Percentiles rank a stretch among this genome's conserved stretches.
phyloP scores from a whole-genome alignment of 2,329 filamentous ascomycete genomes.

The Aspergillus piperis region DNA sequence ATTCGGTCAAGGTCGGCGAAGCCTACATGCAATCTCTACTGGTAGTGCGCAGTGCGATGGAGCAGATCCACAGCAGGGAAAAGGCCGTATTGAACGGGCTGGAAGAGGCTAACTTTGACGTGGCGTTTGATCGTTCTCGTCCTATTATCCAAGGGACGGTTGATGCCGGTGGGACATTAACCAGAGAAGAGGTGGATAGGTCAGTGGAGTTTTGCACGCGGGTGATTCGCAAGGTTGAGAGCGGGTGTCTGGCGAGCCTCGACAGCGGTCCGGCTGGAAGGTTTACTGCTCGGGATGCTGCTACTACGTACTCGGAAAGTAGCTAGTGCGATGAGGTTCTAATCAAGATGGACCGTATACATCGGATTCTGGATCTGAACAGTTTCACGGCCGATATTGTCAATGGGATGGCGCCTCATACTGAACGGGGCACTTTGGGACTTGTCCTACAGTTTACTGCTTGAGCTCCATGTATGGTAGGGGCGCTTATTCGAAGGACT shows the following conservation, averaged over 20 bases:
- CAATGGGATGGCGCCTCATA: background rate
- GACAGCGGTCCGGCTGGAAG: background rate
- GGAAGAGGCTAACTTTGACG: background rate
- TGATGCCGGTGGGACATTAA: background rate
- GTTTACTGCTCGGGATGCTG: background rate
- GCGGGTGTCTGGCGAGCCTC: background rate
- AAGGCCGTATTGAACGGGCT: slow-evolving; percentile 5
- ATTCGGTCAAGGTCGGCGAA: slow-evolving; percentile 48
- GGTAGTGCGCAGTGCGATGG: slow-evolving; percentile 25
- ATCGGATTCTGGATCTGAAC: background rate
- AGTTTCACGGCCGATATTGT: background rate
- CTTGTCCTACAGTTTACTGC: background rate
- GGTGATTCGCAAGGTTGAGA: background rate
- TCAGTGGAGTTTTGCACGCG: background rate
- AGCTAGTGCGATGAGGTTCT: background rate
- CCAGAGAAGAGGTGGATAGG: background rate
- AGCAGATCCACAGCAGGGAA: slow-evolving; percentile 15
- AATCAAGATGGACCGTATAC: background rate
- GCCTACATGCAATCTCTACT: slow-evolving; percentile 53
- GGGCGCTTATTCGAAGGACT: too few relatives aligned
- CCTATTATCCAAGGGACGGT: background rate
- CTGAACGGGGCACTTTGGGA: background rate
- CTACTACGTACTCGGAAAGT: background rate
- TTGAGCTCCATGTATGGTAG: too few relatives aligned
- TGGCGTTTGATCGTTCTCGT: too few relatives aligned